Conservation (phyloP, 2,329 filamentous ascomycete species). For the Alternaria hordeiaustralica region DNA sequence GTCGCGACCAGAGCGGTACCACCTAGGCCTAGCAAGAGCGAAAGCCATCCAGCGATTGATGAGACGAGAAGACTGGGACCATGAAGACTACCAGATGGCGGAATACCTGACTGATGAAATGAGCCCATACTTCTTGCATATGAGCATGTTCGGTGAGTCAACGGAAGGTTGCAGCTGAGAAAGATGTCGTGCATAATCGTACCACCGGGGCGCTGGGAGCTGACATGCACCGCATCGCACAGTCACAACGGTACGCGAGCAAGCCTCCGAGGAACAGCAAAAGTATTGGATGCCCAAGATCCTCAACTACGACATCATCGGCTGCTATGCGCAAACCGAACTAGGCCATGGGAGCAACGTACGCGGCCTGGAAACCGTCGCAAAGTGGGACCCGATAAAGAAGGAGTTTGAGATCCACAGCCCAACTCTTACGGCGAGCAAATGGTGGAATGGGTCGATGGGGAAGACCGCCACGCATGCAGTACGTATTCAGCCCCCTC, state of each 20-base stretch:
- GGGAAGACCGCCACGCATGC: constrained; percentile 63
- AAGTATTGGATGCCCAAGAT: constrained; percentile 59
- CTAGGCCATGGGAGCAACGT: constrained; percentile 62
- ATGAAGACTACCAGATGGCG: constrained; percentile 59
- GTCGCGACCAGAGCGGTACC: constrained; percentile 59
- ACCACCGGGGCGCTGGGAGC: constrained; percentile 21
- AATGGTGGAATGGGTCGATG: constrained; percentile 63
- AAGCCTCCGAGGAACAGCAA: constrained; percentile 56
- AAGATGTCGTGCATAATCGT: constrained; percentile 18
- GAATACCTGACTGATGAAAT: constrained; percentile 62
- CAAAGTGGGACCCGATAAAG: constrained; percentile 54
- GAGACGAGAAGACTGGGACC: constrained; percentile 56
- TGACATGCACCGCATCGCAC: constrained; percentile 19
- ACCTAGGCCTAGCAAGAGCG: constrained; percentile 59
- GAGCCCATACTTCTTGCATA: constrained; percentile 60
- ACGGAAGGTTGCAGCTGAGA: background rate
- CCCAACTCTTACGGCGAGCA: constrained; percentile 59
- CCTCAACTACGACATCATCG: constrained; percentile 58
- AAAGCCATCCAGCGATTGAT: constrained; percentile 58
- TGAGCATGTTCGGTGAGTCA: constrained; percentile 56
- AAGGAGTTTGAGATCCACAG: constrained; percentile 60
- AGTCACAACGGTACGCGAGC: constrained; percentile 58
- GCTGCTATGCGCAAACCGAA: constrained; percentile 61
- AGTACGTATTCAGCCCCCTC: constrained; percentile 23
- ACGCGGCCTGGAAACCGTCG: constrained; percentile 57